Evolutionary conservation across 2,329 filamentous ascomycete species (phyloP), one percentile per base, ranked within the genome.

Genomic region (Paracoccidioides lutzii): DNA sequence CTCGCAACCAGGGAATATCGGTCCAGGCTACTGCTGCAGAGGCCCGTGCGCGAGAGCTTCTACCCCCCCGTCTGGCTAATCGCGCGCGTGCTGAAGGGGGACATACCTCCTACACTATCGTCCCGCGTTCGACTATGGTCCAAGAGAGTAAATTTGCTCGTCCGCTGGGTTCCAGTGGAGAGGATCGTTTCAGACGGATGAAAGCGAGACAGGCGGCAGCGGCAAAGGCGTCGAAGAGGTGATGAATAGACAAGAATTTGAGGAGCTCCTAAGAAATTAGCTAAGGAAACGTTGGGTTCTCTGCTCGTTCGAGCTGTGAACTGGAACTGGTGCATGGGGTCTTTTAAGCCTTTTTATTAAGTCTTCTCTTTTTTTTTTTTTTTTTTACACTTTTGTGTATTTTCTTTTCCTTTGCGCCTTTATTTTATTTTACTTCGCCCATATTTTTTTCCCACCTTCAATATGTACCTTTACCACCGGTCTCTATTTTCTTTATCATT

Each of bases 41-140:
- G 61, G 74, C 76, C 61, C 71, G 79, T 61, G 74, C 77, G 61
- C 71, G 73, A 63, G 74, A 72, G 42, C 73, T 81, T 58, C 77
- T 78, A 58, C 75, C 74, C 48, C 78, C 78, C 22, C 74, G 73
- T 52, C 68, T 75, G 40, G 75, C 74, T 60, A 82, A 83, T 62
- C 76, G 82, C 63, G 81, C 81, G 37, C 75, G 81, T 57, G 75
- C 80, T 59, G 77, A 83, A 60, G 75, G 75, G 49, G 78, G 76
- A n/a, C 73, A 80, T 40, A 78, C 78, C 51, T 82, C 77, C 28
- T 85, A 84, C 65, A 81, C 76, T 4, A 76, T 84, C 60, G 81
- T 81, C 50, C 82, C 82, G n/a, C 78, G 77, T 65, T 81, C 76
- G 66, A 81, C 76, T 46, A 67, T 74, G 52, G 66, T 74, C 12